Evolutionary conservation across 2,329 filamentous ascomycete species (phyloP).

Genomic region (Cladophialophora immunda): DNA sequence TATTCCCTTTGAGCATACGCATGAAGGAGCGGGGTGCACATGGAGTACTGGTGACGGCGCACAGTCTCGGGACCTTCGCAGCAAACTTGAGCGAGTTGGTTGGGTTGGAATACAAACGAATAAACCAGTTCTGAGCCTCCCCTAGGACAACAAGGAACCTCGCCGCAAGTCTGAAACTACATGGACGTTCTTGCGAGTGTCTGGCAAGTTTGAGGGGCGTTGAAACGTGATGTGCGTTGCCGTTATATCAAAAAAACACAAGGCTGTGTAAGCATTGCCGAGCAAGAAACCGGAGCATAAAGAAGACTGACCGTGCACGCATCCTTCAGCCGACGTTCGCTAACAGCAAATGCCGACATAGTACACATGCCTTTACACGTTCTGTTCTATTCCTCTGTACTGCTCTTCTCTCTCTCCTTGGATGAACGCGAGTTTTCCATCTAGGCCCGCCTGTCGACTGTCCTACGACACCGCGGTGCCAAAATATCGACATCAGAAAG

Average conservation of each 20-base stretch:
- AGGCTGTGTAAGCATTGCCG: not conserved
- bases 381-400: not conserved
- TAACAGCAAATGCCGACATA: not conserved
- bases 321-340: not conserved
- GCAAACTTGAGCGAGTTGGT: not conserved
- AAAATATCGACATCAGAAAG: too few relatives aligned
- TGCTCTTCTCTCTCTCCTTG: not conserved
- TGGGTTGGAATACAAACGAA: not conserved
- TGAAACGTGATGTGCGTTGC: not conserved
- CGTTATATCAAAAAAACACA: not conserved
- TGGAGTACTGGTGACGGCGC: not conserved
- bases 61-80: not conserved
- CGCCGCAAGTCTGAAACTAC: not conserved
- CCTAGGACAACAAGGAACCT: not conserved
- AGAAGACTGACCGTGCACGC: not conserved
- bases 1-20: not conserved
- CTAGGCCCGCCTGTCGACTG: too few relatives aligned
- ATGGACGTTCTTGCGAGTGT: not conserved
- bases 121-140: not conserved
- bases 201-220: not conserved
- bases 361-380: not conserved
- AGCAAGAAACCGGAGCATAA: not conserved
- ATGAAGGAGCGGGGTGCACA: not conserved
- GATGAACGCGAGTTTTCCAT: too few relatives aligned
- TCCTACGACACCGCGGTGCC: too few relatives aligned